Conservation (phyloP, 768 basidiomycete species). For the Collybia sordida region DNA sequence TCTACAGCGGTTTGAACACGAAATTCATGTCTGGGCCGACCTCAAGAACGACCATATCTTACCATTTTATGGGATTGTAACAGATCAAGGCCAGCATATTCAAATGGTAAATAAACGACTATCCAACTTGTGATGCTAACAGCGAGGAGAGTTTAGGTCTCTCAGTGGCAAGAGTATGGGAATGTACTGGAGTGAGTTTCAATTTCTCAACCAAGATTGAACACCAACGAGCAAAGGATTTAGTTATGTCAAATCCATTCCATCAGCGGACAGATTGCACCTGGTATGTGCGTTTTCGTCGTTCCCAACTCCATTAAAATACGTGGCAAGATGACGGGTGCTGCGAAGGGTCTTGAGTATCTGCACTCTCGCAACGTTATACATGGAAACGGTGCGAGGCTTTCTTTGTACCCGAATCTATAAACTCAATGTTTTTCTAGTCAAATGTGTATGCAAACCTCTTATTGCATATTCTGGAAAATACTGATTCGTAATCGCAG, state of each 20-base stretch:
- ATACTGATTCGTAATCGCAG: slow-evolving; percentile 24
- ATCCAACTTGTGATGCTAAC: too few relatives aligned
- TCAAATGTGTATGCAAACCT: slow-evolving; percentile 6
- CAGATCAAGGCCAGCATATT: slow-evolving; percentile 47
- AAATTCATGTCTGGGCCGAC: slow-evolving; percentile 53
- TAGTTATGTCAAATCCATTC: slow-evolving; percentile 41
- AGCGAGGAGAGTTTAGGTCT: slow-evolving; percentile 40
- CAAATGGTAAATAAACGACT: slow-evolving; percentile 38
- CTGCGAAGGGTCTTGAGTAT: slow-evolving; percentile 57
- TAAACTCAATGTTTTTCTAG: background rate
- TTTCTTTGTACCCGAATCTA: background rate
- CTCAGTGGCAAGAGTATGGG: slow-evolving; percentile 62
- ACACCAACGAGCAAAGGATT: background rate
- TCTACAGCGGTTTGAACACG: slow-evolving; percentile 53
- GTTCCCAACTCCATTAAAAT: background rate
- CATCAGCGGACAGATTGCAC: slow-evolving; percentile 35
- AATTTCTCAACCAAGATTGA: background rate
- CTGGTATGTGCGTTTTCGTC: slow-evolving; percentile 33
- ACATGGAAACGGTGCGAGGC: slow-evolving; percentile 58
- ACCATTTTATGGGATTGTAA: slow-evolving; percentile 58
- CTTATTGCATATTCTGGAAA: background rate
- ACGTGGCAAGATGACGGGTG: slow-evolving; percentile 43
- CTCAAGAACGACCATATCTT: slow-evolving; percentile 52
- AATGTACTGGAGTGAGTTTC: slow-evolving; percentile 49
- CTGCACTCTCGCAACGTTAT: slow-evolving; percentile 51